Evolutionary conservation across 78 protist species (phyloP), one percentile per base, ranked within the genome.

Genomic region (Tieghemostelium lacteum): DNA sequence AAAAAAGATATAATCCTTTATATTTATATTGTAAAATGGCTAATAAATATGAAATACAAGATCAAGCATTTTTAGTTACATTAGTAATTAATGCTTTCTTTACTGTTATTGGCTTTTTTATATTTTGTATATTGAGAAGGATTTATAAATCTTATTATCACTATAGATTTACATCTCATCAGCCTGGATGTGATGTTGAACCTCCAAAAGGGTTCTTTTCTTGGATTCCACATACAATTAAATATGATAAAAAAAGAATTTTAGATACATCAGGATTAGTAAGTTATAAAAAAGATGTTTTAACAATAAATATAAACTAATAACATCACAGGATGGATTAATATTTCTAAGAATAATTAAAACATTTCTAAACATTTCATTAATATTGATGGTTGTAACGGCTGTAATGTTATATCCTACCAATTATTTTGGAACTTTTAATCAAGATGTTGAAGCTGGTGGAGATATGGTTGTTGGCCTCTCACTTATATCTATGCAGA

Each of bases 91-190:
- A 78, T 66, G 33, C 29, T 26, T 52, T 69, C 12, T 37, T 78
- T 28, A 34, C 76, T n/a, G 16, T 78, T 26, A 2, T 66, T 29
- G 64, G 17, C 12, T 69, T 78, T 49, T 36, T 78, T n/a, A 28
- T 37, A 66, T 78, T 78, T 66, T 78, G 88, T 65, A 10, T 78
- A 26, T 45, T 78, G 1, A 64, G 88, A 54, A 66, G 33, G 16
- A 64, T 36, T 8, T 78, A 31, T 52, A 22, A 42, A 10, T 22
- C 22, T 2, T 64, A 66, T 39, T 78, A 78, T 54, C 67, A 66
- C 36, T 78, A 78, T 20, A 31, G 88, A 37, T 57, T 37, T 26
- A 49, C 52, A 55, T 66, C 33, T 4, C 24, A 55, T 26, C 66
- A 78, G 26, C 36, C n/a, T 26, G 75, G 70, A 10, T 49, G 64